Evolutionary conservation across 768 basidiomycete genomes (phyloP).

Genomic region (Phylloporus sp.): DNA sequence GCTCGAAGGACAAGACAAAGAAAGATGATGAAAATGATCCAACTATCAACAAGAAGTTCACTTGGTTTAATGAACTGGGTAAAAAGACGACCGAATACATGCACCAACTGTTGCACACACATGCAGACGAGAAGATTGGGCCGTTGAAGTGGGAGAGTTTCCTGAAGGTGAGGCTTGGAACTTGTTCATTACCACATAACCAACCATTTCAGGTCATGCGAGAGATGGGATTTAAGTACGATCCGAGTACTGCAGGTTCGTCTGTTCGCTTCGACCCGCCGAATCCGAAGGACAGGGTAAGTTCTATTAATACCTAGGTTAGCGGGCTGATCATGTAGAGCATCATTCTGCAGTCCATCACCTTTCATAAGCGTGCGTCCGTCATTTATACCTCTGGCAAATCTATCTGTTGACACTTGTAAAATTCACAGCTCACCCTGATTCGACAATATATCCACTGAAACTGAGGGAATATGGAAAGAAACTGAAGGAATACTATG

Average conservation of each 20-base stretch:
- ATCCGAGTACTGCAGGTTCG: conserved; percentile 73
- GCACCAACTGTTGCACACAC: conserved; percentile 59
- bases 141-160: conserved; percentile 80
- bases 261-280: conserved; percentile 82
- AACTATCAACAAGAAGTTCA: conserved; percentile 36
- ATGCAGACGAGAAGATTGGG: conserved; percentile 52
- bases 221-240: conserved; percentile 72
- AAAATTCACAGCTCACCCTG: conserved; percentile 58
- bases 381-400: not conserved
- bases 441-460: conserved; percentile 50
- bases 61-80: conserved; percentile 52
- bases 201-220: conserved; percentile 53
- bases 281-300: conserved; percentile 42
- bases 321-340: conserved; percentile 1
- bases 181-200: not conserved
- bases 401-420: not conserved
- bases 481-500: conserved; percentile 57
- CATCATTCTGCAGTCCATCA: conserved; percentile 48
- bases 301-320: conserved; percentile 9
- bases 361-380: conserved; percentile 65
- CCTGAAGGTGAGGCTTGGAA: conserved; percentile 46
- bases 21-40: conserved; percentile 30
- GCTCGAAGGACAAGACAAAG: conserved; percentile 27
- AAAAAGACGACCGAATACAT: conserved; percentile 57
- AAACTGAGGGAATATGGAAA: conserved; percentile 50